phyloP scores from a whole-genome alignment of 768 basidiomycete genomes.

The Cystofilobasidium bisporidii region DNA sequence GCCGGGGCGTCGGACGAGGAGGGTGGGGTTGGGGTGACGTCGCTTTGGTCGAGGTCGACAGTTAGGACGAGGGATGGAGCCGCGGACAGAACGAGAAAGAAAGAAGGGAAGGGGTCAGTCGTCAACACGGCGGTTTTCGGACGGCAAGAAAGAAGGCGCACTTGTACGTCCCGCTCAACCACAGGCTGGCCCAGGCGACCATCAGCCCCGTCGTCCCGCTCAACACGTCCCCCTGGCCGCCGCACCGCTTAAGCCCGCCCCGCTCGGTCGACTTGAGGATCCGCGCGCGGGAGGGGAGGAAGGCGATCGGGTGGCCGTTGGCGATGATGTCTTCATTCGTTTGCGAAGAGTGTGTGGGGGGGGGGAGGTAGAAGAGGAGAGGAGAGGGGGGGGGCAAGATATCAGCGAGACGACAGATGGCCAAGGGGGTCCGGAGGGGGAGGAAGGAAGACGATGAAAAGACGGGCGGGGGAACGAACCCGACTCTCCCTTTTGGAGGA shows the following conservation, averaged over 20 bases:
- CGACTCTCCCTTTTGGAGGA: constrained; percentile 73
- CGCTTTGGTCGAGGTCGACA: constrained; percentile 22
- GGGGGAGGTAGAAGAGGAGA: constrained; percentile 44
- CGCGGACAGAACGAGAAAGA: neutral
- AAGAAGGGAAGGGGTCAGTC: neutral
- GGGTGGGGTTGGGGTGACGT: constrained; percentile 37
- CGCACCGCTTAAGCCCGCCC: constrained; percentile 84
- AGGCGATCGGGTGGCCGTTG: constrained; percentile 37
- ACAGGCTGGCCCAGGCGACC: constrained; percentile 91
- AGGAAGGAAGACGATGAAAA: neutral
- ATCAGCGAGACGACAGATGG: neutral
- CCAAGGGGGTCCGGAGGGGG: neutral
- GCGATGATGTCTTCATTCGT: constrained; percentile 83
- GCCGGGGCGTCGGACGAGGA: constrained; percentile 35
- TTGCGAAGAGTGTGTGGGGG: too few relatives aligned
- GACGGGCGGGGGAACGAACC: constrained; percentile 4
- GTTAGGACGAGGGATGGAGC: too few relatives aligned
- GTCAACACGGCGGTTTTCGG: neutral
- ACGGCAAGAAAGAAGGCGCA: constrained; percentile 40
- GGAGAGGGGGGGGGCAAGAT: neutral
- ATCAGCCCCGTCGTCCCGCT: constrained; percentile 79
- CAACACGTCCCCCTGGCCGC: constrained; percentile 91
- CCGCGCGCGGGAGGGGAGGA: constrained; percentile 43
- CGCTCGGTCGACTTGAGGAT: constrained; percentile 56
- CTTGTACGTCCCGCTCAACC: constrained; percentile 75